Base-by-base conservation (phyloP, 495 filamentous ascomycete species). In the Glonium stellatum region DNA sequence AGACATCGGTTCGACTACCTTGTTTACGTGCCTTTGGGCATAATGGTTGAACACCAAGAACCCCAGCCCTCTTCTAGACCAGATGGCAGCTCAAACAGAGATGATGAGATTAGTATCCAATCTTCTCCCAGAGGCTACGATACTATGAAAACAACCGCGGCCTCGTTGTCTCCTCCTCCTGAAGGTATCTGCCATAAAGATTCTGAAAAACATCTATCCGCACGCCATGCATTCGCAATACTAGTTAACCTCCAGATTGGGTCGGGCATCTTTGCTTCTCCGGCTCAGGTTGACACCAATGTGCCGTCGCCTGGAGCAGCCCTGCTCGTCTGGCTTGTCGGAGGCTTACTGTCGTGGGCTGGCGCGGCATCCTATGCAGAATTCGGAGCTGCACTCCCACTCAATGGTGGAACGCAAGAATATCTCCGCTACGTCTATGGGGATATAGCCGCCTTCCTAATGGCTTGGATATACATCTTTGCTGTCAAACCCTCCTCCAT, bases 321-420 rank as follows among this genome's bases (percentile, higher is more conserved):
- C n/a, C 39, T 67, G 34, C 46, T 67, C 31, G 63, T 75, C n/a
- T 79, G 76, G 73, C 42, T 72, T 18, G 13, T 74, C n/a, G 72
- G 64, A 25, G 75, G 76, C 10, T 44, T 76, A 23, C 61, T 78
- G 11, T 75, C 73, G 9, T 78, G 75, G 75, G 71, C 77, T 15
- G 75, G 77, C 11, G 76, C 75, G 0, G 71, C 75, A 1, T 73
- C 70, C 8, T 76, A 76, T 61, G 70, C 73, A 42, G 77, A 79
- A 57, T 69, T 78, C 31, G 75, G 77, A 21, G 59, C 72, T n/a
- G 69, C 67, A 13, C 57, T 78, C 12, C 77, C 76, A 2, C 55
- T 62, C 60, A 78, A 78, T 57, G 75, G 76, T 11, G 77, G 77
- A 6, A 71, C 73, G 13, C 75, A 77, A 59, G 74, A 77, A 50